These are phyloP conservation scores for Artemisia tridentata DNA, from an alignment of 129 eudicot genomes.

Conservation along the genomic window DNA sequence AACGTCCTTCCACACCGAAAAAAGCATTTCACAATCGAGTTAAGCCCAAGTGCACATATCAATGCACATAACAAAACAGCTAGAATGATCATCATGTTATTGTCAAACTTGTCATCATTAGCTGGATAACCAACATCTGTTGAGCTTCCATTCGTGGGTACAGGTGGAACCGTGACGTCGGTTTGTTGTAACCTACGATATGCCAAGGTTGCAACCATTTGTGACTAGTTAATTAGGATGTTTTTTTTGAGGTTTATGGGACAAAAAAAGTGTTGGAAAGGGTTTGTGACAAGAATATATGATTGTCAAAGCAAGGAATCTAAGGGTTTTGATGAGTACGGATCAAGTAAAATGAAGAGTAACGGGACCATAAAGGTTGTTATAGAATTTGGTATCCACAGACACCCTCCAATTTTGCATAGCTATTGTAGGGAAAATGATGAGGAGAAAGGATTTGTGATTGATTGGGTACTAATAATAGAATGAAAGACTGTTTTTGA, in stretches of 20 bases:
- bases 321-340: conserved; percentile 29
- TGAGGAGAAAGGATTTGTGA: conserved; percentile 11
- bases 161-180: conserved; percentile 24
- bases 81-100: conserved; percentile 78
- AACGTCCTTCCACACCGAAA: conserved; percentile 41
- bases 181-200: conserved; percentile 42
- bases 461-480: neutral
- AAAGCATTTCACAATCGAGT: conserved; percentile 61
- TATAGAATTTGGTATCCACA: conserved; percentile 29
- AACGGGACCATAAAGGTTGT: conserved; percentile 37
- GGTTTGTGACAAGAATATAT: conserved; percentile 42
- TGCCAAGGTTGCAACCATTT: conserved; percentile 10
- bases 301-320: conserved; percentile 32
- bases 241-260: conserved; percentile 12
- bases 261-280: conserved; percentile 41
- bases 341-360: conserved; percentile 38
- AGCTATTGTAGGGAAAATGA: conserved; percentile 4
- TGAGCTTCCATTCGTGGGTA: conserved; percentile 22
- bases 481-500: conserved; percentile 11
- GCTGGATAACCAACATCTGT: conserved; percentile 17
- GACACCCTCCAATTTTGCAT: conserved; percentile 4
- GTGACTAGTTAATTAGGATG: neutral
- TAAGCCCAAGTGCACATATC: conserved; percentile 66
- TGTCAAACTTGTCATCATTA: conserved; percentile 49
- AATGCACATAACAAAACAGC: conserved; percentile 71